These are phyloP conservation scores for Hortiboletus flavorubellus DNA, from an alignment of 768 basidiomycete species.

Conservation along the genomic window DNA sequence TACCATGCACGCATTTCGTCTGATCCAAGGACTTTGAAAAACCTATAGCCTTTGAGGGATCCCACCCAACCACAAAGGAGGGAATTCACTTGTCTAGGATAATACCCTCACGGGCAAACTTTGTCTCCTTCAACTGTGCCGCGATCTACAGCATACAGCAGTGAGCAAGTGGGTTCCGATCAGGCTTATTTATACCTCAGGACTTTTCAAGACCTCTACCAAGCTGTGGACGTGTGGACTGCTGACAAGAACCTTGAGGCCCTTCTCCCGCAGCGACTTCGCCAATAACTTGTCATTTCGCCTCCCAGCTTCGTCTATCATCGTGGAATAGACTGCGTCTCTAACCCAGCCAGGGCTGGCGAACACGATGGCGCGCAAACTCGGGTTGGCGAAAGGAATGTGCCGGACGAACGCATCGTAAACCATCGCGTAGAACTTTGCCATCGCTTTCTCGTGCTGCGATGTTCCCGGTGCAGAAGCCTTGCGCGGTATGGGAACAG, in stretches of 20 bases:
- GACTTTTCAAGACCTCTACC: slow-evolving; percentile 90
- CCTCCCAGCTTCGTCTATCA: slow-evolving; percentile 75
- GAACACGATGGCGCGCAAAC: slow-evolving; percentile 87
- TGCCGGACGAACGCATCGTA: slow-evolving; percentile 88
- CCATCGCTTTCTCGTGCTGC: slow-evolving; percentile 89
- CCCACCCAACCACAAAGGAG: not conserved
- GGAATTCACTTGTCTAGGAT: slow-evolving; percentile 75
- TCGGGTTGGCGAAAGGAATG: slow-evolving; percentile 74
- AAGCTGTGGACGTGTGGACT: slow-evolving; percentile 96
- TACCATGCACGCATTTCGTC: slow-evolving; percentile 99
- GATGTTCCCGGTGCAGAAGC: slow-evolving; percentile 75
- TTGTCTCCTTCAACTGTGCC: slow-evolving; percentile 84
- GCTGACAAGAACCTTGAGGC: slow-evolving; percentile 85
- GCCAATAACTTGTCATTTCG: slow-evolving; percentile 83
- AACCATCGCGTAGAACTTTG: slow-evolving; percentile 77
- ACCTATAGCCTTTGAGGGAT: slow-evolving; percentile 45
- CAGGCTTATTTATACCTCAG: slow-evolving; percentile 60
- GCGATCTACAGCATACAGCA: slow-evolving; percentile 47
- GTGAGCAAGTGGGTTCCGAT: not conserved
- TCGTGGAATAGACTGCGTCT: slow-evolving; percentile 81
- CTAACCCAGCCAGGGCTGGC: slow-evolving; percentile 96
- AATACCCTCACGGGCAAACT: slow-evolving; percentile 92
- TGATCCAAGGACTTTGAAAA: slow-evolving; percentile 94
- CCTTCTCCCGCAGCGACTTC: slow-evolving; percentile 74
- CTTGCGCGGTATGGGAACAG: slow-evolving; percentile 88